Evolutionary conservation across 768 basidiomycete species (phyloP).

Genomic region (Tremella yokohamensis): DNA sequence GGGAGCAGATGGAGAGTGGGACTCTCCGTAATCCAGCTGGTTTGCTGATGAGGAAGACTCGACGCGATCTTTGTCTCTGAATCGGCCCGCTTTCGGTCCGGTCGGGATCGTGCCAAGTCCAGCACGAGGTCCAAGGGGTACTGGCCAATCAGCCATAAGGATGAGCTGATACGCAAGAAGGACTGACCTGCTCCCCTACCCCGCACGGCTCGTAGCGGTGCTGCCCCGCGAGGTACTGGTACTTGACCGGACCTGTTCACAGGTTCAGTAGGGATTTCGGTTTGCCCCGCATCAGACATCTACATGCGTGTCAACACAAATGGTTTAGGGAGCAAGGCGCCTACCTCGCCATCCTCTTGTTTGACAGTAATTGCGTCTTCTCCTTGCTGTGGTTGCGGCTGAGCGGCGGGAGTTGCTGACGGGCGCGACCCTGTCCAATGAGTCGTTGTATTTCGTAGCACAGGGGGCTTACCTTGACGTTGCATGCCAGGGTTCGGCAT

Average conservation of each 20-base stretch:
- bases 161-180: neutral
- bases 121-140: constrained; percentile 35
- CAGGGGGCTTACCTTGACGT: neutral
- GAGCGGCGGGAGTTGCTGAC: constrained; percentile 8
- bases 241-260: too few relatives aligned
- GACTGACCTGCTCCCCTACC: constrained; percentile 41
- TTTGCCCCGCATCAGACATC: too few relatives aligned
- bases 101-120: constrained; percentile 27
- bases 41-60: constrained; percentile 22
- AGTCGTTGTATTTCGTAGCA: neutral
- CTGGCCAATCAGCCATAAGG: constrained; percentile 3
- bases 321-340: neutral
- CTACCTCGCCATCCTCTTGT: constrained; percentile 32
- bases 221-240: neutral
- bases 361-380: constrained; percentile 26
- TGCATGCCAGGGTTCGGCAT: constrained; percentile 1
- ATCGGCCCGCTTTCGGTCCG: constrained; percentile 47
- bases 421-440: constrained; percentile 6
- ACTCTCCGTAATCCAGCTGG: constrained; percentile 38
- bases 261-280: too few relatives aligned
- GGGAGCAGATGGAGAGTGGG: constrained; percentile 9
- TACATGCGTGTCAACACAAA: too few relatives aligned
- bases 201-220: constrained; percentile 21
- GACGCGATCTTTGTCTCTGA: constrained; percentile 44
- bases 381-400: neutral